phyloP scores from a whole-genome alignment of 495 filamentous ascomycete genomes.

The Thermothielavioides terrestris region DNA sequence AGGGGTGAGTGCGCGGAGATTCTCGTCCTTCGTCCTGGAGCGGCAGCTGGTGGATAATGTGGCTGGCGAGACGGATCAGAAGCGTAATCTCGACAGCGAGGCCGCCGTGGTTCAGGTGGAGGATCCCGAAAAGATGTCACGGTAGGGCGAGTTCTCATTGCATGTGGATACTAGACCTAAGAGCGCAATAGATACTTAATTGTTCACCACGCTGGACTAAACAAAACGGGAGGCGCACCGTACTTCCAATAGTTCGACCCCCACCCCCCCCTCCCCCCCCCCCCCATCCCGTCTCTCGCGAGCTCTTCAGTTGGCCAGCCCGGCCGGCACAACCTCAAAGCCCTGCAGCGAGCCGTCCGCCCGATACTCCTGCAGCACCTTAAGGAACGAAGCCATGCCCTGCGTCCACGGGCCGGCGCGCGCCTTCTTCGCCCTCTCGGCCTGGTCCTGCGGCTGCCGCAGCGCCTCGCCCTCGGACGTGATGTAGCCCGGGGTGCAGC shows the following conservation, averaged over 20 bases:
- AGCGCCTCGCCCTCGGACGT: slow-evolving; percentile 38
- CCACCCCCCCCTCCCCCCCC: no score
- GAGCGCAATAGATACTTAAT: no score
- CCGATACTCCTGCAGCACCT: slow-evolving; percentile 25
- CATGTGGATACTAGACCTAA: neutral
- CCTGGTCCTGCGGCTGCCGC: slow-evolving; percentile 12
- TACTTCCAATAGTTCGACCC: no score
- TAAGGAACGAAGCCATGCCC: slow-evolving; percentile 22
- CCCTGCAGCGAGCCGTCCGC: slow-evolving; percentile 26
- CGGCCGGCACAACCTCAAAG: slow-evolving; percentile 5
- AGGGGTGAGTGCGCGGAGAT: slow-evolving; percentile 30
- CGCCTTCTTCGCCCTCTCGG: slow-evolving; percentile 26
- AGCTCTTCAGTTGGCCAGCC: neutral
- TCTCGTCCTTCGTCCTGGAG: slow-evolving; percentile 20
- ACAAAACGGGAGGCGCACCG: no score
- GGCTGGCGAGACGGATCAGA: neutral
- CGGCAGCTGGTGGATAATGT: slow-evolving; percentile 18
- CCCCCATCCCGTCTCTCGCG: neutral
- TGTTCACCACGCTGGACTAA: no score
- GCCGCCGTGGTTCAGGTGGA: neutral
- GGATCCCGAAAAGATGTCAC: slow-evolving; percentile 6
- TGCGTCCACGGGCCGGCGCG: slow-evolving; percentile 13
- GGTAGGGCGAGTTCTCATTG: neutral
- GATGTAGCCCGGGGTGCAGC: slow-evolving; percentile 52
- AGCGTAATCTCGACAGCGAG: neutral